A percentile compares a stretch with the other conserved stretches of the same genome.
These are phyloP conservation scores for Beauveria australis DNA, from an alignment of 2,329 filamentous ascomycete species.

Conservation along the genomic window DNA sequence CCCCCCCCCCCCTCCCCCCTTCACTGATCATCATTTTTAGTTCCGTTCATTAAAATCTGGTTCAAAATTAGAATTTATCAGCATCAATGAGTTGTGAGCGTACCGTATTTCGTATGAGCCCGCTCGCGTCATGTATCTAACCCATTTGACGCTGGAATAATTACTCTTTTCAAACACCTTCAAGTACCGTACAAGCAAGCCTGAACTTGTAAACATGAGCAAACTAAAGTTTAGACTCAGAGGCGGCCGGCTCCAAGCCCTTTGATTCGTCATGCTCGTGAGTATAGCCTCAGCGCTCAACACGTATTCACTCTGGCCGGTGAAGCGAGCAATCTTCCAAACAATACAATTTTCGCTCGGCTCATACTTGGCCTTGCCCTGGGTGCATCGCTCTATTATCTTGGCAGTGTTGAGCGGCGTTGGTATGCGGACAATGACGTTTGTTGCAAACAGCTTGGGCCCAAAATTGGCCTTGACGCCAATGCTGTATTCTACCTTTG, in stretches of 20 bases:
- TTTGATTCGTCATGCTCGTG: constrained; percentile 96
- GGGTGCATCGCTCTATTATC: constrained; percentile 85
- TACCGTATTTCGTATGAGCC: constrained; percentile 96
- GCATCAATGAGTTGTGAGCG: constrained; percentile 14
- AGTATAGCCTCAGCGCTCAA: constrained; percentile 87
- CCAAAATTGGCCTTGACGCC: constrained; percentile 96
- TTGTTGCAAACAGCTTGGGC: constrained; percentile 91
- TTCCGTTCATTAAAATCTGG: constrained; percentile 23
- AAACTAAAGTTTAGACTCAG: constrained; percentile 86
- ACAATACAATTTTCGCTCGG: constrained; percentile 96
- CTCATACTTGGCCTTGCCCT: constrained; percentile 98
- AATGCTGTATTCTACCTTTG: constrained; percentile 97
- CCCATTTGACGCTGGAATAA: constrained; percentile 98
- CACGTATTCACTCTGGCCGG: constrained; percentile 94
- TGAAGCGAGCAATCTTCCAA: constrained; percentile 98
- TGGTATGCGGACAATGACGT: constrained; percentile 87
- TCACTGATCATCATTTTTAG: too few relatives aligned
- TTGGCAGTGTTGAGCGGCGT: constrained; percentile 94
- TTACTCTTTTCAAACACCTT: constrained; percentile 99
- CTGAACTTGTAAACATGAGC: constrained; percentile 96
- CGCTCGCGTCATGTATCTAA: constrained; percentile 95
- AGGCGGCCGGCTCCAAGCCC: constrained; percentile 90
- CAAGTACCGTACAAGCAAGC: constrained; percentile 82
- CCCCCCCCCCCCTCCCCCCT: too few relatives aligned
- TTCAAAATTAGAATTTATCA: constrained; percentile 4